Percentiles rank a stretch among this genome's conserved stretches.
These are phyloP conservation scores for Amaranthus palmeri DNA, from an alignment of 148 eudicot species.

Conservation along the genomic window DNA sequence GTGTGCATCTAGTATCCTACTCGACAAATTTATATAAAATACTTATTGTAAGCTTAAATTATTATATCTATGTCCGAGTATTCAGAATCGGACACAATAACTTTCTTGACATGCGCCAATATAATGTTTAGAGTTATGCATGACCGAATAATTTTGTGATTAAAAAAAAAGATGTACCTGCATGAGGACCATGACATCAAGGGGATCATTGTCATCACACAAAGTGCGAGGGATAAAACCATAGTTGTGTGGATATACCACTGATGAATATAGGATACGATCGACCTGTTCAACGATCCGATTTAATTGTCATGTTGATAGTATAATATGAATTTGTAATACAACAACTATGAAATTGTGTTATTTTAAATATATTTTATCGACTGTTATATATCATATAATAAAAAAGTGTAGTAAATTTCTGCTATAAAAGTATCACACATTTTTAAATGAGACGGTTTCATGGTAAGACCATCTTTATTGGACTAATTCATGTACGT, in stretches of 20 bases:
- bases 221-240: slow-evolving; percentile 85
- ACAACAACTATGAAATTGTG: background rate
- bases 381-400: no score
- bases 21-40: background rate
- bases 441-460: no score
- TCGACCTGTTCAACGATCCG: slow-evolving; percentile 44
- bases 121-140: background rate
- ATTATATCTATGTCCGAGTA: background rate
- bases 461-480: no score
- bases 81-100: no score
- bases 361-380: background rate
- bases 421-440: no score
- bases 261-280: slow-evolving; percentile 77
- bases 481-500: no score
- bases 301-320: no score
- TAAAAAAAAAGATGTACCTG: slow-evolving; percentile 40
- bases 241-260: slow-evolving; percentile 87
- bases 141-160: no score
- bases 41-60: background rate
- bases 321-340: background rate
- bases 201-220: slow-evolving; percentile 84
- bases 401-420: no score
- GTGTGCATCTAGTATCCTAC: background rate
- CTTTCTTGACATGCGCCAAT: no score
- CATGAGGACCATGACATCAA: slow-evolving; percentile 83